Base-by-base conservation (phyloP, 495 filamentous ascomycete genomes). In the Aspergillus saccharolyticus region DNA sequence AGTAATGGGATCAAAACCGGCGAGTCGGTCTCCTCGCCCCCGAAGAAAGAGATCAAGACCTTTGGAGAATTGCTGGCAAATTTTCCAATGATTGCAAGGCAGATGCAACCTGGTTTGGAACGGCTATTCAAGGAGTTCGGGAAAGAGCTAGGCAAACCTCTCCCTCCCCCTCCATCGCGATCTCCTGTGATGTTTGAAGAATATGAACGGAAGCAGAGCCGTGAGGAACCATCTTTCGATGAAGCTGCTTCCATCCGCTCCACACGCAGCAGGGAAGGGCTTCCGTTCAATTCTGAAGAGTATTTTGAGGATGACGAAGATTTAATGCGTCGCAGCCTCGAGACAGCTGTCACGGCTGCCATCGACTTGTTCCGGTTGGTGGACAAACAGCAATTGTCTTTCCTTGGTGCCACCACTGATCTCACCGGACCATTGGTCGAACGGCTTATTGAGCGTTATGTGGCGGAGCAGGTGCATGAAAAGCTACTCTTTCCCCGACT, bases 281-380 rank as follows among this genome's bases (percentile, higher is more conserved):
- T 76, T 15, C 77, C 80, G 0, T 81, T 79, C 53, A 74, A 78
- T 39, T 71, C 76, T 3, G 74, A 75, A 7, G 72, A 77, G 57
- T 77, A 83, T 58, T 80, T 84, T n/a, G 85, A 89, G 63, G 89
- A 95, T 60, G 91, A 96, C 59, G 91, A 96, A 68, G 86, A 93
- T 59, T 72, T 88, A 14, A 91, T 99, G 84, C 81, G 91, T 47
- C 85, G 83, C 8, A 88, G 88, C 10, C 65, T 97, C 52, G 95
- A 99, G 74, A 93, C 86, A 1, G 91, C 91, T 2, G 90, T 99
- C 17, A 96, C 90, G 5, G 85, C 88, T 14, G 94, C 92, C 0
- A 96, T 97, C 61, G 95, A 97, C 69, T 79, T 97, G 1, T 99
- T 99, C 59, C 91, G 97, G 63, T 82, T 85, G 46, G 93, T 97